A percentile compares a stretch with the other conserved stretches of the same genome.
These are phyloP conservation scores for Auricularia heimuer DNA, from an alignment of 768 basidiomycete species.

Conservation along the genomic window DNA sequence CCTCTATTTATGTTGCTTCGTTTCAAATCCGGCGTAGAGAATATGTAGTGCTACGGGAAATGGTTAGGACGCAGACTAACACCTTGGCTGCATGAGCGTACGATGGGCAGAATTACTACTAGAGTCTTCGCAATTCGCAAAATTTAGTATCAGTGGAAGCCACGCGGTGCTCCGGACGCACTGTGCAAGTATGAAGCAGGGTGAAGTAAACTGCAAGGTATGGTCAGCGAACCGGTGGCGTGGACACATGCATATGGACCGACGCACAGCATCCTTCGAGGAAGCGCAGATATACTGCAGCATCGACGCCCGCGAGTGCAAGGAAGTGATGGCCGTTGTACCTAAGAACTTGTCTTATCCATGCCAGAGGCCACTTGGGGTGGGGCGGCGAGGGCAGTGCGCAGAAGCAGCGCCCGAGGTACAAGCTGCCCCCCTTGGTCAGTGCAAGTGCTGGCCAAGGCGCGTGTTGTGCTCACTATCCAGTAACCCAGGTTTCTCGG, in stretches of 20 bases:
- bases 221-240: neutral
- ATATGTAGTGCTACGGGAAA: neutral
- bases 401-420: neutral
- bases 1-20: neutral
- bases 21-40: neutral
- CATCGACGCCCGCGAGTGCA: slow-evolving; percentile 61
- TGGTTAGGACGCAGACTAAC: neutral
- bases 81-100: neutral
- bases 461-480: neutral
- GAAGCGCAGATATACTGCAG: neutral
- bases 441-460: neutral
- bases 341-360: neutral
- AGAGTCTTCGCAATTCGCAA: neutral
- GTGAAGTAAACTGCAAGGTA: neutral
- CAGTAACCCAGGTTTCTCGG: neutral
- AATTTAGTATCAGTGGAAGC: neutral
- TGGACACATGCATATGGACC: neutral
- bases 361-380: neutral
- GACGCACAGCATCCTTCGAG: neutral
- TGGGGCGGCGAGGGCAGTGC: neutral
- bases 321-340: slow-evolving; percentile 54
- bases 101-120: neutral
- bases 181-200: neutral
- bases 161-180: neutral
- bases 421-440: neutral